phyloP scores from a whole-genome alignment of 306 rosid genomes.

The Echinosophora koreensis region DNA sequence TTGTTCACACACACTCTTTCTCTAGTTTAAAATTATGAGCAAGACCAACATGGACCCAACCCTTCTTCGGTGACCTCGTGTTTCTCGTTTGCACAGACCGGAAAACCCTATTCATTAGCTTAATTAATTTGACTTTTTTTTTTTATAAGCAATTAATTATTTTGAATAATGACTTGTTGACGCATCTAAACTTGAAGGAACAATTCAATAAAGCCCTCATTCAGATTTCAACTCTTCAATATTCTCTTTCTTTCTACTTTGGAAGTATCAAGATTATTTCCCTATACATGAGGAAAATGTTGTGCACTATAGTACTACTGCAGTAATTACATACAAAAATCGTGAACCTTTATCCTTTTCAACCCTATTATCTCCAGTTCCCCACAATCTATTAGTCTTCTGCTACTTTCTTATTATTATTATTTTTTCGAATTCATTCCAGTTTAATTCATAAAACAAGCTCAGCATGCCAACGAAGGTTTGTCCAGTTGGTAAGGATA shows the following conservation, averaged over 20 bases:
- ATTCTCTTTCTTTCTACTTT: neutral
- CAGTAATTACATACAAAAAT: too few species aligned
- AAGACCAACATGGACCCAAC: neutral
- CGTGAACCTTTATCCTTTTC: neutral
- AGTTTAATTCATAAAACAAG: too few species aligned
- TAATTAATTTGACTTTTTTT: neutral
- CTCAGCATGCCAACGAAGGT: too few species aligned
- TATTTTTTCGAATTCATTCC: too few species aligned
- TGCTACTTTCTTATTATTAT: neutral
- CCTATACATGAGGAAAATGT: neutral
- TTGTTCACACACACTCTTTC: neutral
- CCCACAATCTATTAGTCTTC: neutral
- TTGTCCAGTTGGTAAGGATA: too few species aligned
- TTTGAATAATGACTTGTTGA: neutral
- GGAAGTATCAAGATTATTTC: neutral
- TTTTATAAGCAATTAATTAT: too few species aligned
- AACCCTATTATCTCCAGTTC: neutral
- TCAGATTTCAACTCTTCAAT: neutral
- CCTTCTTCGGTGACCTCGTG: neutral
- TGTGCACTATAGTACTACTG: neutral
- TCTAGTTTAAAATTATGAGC: neutral
- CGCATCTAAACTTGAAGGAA: neutral
- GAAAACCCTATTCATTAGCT: neutral
- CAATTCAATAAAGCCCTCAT: neutral
- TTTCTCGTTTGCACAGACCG: neutral